A percentile compares a stretch with the other conserved stretches of the same genome.
Conservation (phyloP, 257 asterid species). For the Scutellaria barbata region DNA sequence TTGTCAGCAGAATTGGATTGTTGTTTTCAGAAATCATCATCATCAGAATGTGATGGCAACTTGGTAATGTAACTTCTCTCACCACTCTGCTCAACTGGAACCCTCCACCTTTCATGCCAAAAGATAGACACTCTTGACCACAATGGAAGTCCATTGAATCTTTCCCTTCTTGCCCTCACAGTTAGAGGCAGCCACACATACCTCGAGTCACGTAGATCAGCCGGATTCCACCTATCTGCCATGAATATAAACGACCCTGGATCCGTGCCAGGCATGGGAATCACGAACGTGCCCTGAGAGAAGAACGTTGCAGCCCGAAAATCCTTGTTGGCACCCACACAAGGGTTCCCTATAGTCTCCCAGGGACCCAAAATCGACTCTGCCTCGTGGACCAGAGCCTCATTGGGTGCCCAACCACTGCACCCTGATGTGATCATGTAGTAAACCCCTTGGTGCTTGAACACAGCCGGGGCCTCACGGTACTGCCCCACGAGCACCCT, state of each 20-base stretch:
- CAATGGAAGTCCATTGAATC: conserved; percentile 39
- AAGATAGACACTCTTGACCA: conserved; percentile 67
- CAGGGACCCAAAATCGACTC: conserved; percentile 75
- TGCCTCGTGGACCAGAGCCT: conserved; percentile 76
- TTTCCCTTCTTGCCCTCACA: conserved; percentile 44
- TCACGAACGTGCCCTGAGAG: conserved; percentile 69
- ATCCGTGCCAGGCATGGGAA: conserved; percentile 56
- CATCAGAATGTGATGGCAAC: conserved; percentile 13
- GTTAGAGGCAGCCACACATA: conserved; percentile 77
- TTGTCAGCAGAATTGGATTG: no score
- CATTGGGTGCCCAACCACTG: conserved; percentile 88
- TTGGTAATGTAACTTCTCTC: conserved; percentile 30
- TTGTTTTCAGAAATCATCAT: conserved; percentile 6
- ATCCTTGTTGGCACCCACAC: conserved; percentile 67
- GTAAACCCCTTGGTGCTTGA: conserved; percentile 55
- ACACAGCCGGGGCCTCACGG: conserved; percentile 80
- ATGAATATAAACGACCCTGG: conserved; percentile 62
- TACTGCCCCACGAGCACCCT: conserved; percentile 62
- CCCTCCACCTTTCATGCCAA: conserved; percentile 77
- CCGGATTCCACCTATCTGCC: conserved; percentile 82
- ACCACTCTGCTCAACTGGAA: conserved; percentile 34
- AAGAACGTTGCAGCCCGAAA: conserved; percentile 65
- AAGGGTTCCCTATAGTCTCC: conserved; percentile 83
- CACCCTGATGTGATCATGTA: conserved; percentile 87
- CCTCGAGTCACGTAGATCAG: conserved; percentile 65